phyloP scores from a whole-genome alignment of 768 basidiomycete genomes.

The Leccinellum albellum region DNA sequence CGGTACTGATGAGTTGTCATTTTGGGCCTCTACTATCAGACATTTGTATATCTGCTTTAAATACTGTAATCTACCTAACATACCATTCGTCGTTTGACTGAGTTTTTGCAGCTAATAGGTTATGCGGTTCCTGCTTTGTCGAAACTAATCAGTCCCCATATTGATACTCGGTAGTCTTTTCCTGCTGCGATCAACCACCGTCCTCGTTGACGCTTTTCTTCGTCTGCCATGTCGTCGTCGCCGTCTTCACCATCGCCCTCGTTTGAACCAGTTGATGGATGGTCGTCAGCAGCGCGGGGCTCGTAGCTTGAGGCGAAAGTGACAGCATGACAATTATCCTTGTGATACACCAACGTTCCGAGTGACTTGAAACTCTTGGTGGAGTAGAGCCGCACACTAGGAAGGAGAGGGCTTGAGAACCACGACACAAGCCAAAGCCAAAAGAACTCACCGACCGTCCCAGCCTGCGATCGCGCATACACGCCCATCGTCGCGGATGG shows the following conservation, averaged over 20 bases:
- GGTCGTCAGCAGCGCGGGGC: conserved; percentile 9
- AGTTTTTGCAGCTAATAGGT: neutral
- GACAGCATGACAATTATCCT: conserved; percentile 68
- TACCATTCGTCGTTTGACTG: neutral
- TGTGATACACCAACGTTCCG: conserved; percentile 82
- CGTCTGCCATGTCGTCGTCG: conserved; percentile 49
- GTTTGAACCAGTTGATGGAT: conserved; percentile 15
- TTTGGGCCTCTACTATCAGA: neutral
- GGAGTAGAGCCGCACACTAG: conserved; percentile 78
- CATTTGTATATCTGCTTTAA: conserved; percentile 5
- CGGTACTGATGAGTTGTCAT: neutral
- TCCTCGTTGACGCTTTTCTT: conserved; percentile 42
- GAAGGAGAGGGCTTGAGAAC: neutral
- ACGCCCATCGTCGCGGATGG: conserved; percentile 54
- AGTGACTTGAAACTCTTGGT: conserved; percentile 77
- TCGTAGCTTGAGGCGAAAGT: conserved; percentile 51
- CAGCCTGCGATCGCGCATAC: conserved; percentile 84
- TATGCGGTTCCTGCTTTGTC: conserved; percentile 2
- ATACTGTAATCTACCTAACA: conserved; percentile 17
- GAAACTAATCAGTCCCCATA: conserved; percentile 63
- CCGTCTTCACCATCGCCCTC: conserved; percentile 4
- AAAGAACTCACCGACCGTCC: conserved; percentile 72
- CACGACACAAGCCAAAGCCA: neutral
- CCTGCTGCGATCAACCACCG: conserved; percentile 64
- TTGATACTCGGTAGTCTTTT: conserved; percentile 65